phyloP scores from a whole-genome alignment of 129 eudicot species.

The Smallanthus sonchifolius region DNA sequence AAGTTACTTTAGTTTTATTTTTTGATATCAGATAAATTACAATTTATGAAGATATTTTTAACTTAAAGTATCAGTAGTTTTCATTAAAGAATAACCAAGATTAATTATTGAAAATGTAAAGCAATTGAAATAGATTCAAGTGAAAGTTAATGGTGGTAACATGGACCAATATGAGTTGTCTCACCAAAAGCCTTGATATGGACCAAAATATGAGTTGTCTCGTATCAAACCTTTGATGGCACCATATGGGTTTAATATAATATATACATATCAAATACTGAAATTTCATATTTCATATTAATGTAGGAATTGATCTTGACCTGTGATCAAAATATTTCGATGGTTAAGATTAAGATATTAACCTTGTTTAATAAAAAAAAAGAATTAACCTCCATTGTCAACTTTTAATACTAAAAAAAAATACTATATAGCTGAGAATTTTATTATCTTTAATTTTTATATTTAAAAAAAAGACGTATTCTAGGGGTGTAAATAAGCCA shows the following conservation, averaged over 20 bases:
- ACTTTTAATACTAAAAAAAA: too few species aligned
- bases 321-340: too few species aligned
- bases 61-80: constrained; percentile 1
- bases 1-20: not conserved
- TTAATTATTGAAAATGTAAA: not conserved
- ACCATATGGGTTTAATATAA: constrained; percentile 17
- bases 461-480: too few species aligned
- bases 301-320: too few species aligned
- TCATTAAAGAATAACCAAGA: not conserved
- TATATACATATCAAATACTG: too few species aligned
- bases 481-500: too few species aligned
- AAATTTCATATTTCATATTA: too few species aligned
- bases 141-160: constrained; percentile 32
- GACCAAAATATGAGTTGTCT: constrained; percentile 41
- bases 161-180: constrained; percentile 64
- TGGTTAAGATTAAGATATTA: too few species aligned
- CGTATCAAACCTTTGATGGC: constrained; percentile 35
- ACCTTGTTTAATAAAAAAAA: too few species aligned
- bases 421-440: too few species aligned
- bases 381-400: too few species aligned
- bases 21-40: not conserved
- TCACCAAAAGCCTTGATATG: constrained; percentile 29
- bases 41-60: not conserved
- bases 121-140: not conserved
- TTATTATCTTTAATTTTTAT: too few species aligned